Percentiles rank a stretch among this genome's conserved stretches.
Evolutionary conservation across 2,329 filamentous ascomycete genomes (phyloP).

Genomic region (Pseudogymnoascus sp.): DNA sequence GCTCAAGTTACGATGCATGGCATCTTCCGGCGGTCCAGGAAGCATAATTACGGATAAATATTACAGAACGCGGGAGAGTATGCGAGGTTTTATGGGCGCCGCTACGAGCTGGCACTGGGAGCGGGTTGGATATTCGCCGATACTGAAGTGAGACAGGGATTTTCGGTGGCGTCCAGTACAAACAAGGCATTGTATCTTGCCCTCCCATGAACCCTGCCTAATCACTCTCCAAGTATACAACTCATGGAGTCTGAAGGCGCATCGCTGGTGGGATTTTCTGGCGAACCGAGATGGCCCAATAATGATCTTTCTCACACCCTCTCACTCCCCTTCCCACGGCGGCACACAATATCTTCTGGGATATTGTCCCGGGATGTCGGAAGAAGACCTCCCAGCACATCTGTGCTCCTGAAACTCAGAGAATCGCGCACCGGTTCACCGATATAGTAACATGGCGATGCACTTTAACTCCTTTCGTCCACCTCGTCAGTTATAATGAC

Average conservation of each 20-base stretch:
- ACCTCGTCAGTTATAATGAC: not conserved
- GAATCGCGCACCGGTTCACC: not conserved
- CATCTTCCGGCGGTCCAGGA: not conserved
- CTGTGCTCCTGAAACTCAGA: not conserved
- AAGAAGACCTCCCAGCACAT: not conserved
- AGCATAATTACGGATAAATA: slow-evolving; percentile 2
- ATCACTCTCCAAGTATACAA: not conserved
- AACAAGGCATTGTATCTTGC: not conserved
- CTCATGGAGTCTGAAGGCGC: not conserved
- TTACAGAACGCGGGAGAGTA: not conserved
- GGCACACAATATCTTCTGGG: not conserved
- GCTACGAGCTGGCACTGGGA: not conserved
- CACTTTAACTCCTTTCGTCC: not conserved
- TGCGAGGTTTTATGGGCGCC: not conserved
- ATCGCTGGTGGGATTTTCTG: not conserved
- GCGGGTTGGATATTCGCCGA: not conserved
- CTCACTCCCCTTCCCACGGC: not conserved
- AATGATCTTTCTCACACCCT: not conserved
- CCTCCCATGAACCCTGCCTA: not conserved
- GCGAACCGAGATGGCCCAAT: not conserved
- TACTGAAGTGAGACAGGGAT: not conserved
- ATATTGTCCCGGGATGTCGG: not conserved
- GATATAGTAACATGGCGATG: not conserved
- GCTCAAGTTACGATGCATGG: not conserved
- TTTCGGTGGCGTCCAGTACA: not conserved